Conservation (phyloP, 768 basidiomycete species). For the Pholiota molesta region DNA sequence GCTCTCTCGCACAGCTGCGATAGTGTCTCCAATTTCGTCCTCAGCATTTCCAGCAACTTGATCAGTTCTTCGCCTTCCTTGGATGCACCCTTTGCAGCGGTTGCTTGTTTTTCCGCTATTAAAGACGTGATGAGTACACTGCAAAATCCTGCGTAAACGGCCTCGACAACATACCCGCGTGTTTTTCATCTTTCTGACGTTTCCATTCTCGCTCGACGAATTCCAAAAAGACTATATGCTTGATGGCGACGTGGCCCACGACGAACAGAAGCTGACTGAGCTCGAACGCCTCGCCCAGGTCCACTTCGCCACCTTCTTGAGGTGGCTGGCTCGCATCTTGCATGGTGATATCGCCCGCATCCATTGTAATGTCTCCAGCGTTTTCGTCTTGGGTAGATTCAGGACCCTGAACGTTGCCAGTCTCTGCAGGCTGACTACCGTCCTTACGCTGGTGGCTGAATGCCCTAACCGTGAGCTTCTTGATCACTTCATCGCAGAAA, state of each 20-base stretch:
- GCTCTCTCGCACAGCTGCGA: conserved; percentile 80
- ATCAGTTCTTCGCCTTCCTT: conserved; percentile 85
- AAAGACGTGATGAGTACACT: neutral
- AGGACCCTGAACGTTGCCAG: conserved; percentile 15
- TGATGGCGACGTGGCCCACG: conserved; percentile 96
- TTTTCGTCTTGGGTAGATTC: conserved; percentile 63
- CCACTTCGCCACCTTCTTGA: conserved; percentile 40
- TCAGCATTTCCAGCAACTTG: conserved; percentile 97
- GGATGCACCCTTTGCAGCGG: conserved; percentile 34
- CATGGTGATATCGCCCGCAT: conserved; percentile 26
- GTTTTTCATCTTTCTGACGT: conserved; percentile 89
- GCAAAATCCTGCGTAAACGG: neutral
- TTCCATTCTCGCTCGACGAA: conserved; percentile 96
- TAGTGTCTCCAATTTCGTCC: conserved; percentile 95
- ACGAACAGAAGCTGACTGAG: conserved; percentile 94
- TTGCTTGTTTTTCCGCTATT: conserved; percentile 59
- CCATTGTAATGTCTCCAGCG: conserved; percentile 34
- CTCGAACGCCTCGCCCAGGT: conserved; percentile 81
- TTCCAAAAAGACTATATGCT: conserved; percentile 96
- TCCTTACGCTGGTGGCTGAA: conserved; percentile 49
- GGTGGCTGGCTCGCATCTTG: conserved; percentile 31
- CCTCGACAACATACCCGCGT: conserved; percentile 55
- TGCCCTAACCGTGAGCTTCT: conserved; percentile 73
- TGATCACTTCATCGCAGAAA: conserved; percentile 80
- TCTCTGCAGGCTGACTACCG: neutral